Evolutionary conservation across 768 basidiomycete genomes (phyloP).

Genomic region (Boletus sensibilis): DNA sequence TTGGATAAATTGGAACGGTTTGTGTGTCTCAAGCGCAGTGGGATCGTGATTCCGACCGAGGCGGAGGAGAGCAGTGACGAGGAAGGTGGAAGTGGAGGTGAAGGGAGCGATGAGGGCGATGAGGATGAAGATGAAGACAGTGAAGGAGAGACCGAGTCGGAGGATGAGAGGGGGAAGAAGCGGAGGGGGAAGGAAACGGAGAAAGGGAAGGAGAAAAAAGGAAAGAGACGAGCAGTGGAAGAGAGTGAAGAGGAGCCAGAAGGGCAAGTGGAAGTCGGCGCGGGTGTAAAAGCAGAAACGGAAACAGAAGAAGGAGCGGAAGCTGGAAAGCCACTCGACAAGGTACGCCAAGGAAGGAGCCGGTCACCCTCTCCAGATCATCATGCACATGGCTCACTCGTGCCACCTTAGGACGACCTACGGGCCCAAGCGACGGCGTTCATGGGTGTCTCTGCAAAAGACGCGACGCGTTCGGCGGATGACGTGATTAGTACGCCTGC

Average conservation of each 20-base stretch:
- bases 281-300: neutral
- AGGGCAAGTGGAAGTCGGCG: neutral
- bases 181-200: neutral
- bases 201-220: constrained; percentile 5
- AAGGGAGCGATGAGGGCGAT: constrained; percentile 55
- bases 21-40: constrained; percentile 67
- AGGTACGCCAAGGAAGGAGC: neutral
- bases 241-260: constrained; percentile 32
- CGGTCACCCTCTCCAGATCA: no score
- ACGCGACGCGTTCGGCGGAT: constrained; percentile 55
- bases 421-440: constrained; percentile 47
- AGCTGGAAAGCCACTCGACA: constrained; percentile 2
- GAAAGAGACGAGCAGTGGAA: constrained; percentile 22
- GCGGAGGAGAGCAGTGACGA: constrained; percentile 63
- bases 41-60: constrained; percentile 57
- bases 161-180: constrained; percentile 8
- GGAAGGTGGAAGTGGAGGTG: constrained; percentile 58
- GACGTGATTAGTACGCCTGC: constrained; percentile 76
- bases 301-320: constrained; percentile 14
- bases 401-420: constrained; percentile 35
- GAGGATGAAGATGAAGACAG: constrained; percentile 41
- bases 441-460: constrained; percentile 65
- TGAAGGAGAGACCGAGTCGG: constrained; percentile 9
- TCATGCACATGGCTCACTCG: neutral
- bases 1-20: constrained; percentile 85